Evolutionary conservation across 1,284 basidiomycete genomes (phyloP), one percentile per base, ranked within the genome.

Genomic region (Neolentinus lepideus): DNA sequence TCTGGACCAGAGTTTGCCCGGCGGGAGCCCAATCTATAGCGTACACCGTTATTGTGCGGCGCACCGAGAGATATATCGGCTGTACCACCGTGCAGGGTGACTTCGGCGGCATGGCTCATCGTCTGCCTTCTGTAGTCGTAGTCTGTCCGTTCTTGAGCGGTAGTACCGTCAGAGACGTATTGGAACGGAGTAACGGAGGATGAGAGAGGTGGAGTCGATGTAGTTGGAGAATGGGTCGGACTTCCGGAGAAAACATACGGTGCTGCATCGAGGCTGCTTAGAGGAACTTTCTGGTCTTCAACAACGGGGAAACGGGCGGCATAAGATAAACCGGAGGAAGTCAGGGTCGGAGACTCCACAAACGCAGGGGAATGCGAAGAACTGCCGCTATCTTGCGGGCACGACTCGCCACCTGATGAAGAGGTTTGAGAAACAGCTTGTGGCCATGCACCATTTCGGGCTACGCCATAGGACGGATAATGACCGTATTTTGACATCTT

Each of bases 171-270:
- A 36, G 78, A 69, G 69, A 69, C 87, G 62, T 87, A 88, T 56
- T 78, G 83, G 64, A 83, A 87, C 55, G 83, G 77, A 59, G 81
- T 77, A 64, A 88, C 68, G 54, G 82, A 76, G 56, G 83, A 80
- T 45, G 85, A 81, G 24, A 83, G 78, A 22, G 84, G 84, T 51
- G 81, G 78, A 33, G 81, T 79, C n/a, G 83, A 84, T 3, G 85
- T 84, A 19, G 78, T 76, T 33, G 85, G 85, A n/a, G 86, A 88
- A 61, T 88, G 76, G 19, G 87, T 87, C 54, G 87, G 83, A 66
- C 83, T 87, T 56, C 73, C 74, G 21, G 84, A 74, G 65, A 85
- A 87, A 52, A 83, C 75, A 65, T 88, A 88, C 11, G 83, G 76
- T 6, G 81, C 75, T 36, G 75, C 71, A 59, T 87, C 81, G 56